Percentiles rank a stretch among this genome's conserved stretches.
These are phyloP conservation scores for Magnolia officinalis DNA, from an alignment of 164 flowering plant species.

Conservation along the genomic window DNA sequence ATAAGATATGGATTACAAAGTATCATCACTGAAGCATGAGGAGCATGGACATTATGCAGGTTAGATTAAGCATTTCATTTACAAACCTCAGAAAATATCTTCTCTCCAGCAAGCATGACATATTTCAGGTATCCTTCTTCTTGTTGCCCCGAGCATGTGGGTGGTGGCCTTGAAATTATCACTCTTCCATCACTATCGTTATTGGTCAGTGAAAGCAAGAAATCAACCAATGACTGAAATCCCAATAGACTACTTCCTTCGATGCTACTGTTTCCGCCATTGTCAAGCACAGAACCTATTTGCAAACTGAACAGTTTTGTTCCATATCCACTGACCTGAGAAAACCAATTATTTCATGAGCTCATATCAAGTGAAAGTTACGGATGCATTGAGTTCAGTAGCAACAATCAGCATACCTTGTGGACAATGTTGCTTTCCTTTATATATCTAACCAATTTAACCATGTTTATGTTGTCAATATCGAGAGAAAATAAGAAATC, in stretches of 20 bases:
- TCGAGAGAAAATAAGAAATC: constrained; percentile 82
- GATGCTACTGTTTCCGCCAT: constrained; percentile 25
- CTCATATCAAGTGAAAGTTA: not conserved
- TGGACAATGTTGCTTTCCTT: constrained; percentile 86
- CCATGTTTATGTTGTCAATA: constrained; percentile 91
- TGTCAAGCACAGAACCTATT: constrained; percentile 22
- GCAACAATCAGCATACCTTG: constrained; percentile 52
- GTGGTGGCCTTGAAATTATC: constrained; percentile 53
- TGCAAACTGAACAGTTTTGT: constrained; percentile 38
- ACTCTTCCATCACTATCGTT: constrained; percentile 86
- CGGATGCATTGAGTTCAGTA: not conserved
- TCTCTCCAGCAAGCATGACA: constrained; percentile 95
- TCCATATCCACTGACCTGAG: constrained; percentile 86
- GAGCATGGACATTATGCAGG: not conserved
- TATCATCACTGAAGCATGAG: not conserved
- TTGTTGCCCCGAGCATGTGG: constrained; percentile 28
- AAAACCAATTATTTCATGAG: constrained; percentile 8
- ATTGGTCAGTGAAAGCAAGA: constrained; percentile 67
- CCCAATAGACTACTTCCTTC: constrained; percentile 60
- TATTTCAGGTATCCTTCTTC: constrained; percentile 69
- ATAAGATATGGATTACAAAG: not conserved
- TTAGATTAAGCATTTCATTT: not conserved
- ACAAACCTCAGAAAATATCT: constrained; percentile 84
- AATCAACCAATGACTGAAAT: constrained; percentile 63
- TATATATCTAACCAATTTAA: constrained; percentile 63